Evolutionary conservation across 768 basidiomycete species (phyloP).

Genomic region (Dacryopinax primogenitus): DNA sequence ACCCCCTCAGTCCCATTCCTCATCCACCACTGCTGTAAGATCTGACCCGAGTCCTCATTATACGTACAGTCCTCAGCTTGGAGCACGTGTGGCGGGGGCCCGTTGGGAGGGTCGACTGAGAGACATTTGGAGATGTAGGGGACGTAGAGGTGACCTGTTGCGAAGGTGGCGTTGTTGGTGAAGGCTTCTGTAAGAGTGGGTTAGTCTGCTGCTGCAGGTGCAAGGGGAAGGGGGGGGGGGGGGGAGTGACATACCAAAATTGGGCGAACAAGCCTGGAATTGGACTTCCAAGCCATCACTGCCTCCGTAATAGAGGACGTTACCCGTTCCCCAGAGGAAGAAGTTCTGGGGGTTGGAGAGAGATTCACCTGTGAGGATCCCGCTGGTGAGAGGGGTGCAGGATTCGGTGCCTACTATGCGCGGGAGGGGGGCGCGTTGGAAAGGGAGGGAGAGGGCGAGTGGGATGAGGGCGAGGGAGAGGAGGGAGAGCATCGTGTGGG

Average conservation of each 20-base stretch:
- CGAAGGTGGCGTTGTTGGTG: not conserved
- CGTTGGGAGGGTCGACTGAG: not conserved
- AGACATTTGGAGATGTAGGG: not conserved
- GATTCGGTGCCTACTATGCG: not conserved
- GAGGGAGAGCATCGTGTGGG: not conserved
- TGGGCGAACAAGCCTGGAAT: not conserved
- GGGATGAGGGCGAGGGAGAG: not conserved
- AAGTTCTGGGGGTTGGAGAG: slow-evolving; percentile 1
- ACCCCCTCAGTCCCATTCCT: not conserved
- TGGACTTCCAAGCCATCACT: not conserved
- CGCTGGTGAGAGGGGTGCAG: not conserved
- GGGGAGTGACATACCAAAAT: slow-evolving; percentile 1
- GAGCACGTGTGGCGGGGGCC: not conserved
- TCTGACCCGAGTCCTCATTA: slow-evolving; percentile 2
- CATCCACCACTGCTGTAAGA: slow-evolving; percentile 1
- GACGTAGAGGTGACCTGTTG: not conserved
- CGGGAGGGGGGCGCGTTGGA: not conserved
- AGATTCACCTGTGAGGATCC: not conserved
- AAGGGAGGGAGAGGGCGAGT: not conserved
- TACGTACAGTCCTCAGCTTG: not conserved
- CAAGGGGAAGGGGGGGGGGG: not conserved
- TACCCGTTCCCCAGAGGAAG: not conserved
- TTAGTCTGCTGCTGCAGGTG: not conserved
- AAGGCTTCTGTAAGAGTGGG: not conserved
- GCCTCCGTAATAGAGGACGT: not conserved